Base-by-base conservation (phyloP, 192 early-diverging fungal genomes). In the Umbelopsis sp. region DNA sequence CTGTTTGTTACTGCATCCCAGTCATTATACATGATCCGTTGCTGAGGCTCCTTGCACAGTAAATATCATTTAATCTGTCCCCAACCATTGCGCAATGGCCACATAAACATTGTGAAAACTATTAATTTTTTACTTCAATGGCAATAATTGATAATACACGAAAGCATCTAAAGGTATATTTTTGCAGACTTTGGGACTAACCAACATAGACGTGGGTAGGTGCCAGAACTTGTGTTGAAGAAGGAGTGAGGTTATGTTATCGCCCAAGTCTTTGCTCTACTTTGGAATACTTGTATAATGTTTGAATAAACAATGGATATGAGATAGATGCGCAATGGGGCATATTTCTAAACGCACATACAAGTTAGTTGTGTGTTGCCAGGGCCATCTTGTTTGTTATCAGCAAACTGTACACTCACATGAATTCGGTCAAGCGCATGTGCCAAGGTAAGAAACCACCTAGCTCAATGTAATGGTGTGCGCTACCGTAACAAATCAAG, bases 181-280 rank as follows among this genome's bases (percentile, higher is more conserved):
- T 51, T 52, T 11, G 21, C 13, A 52, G 20, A 52, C 11, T 21
- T 22, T 21, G 21, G 51, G 9, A 52, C 13, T n/a, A 3, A 25
- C 0, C 18, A 30, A 33, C 33, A 25, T 18, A 11, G 0, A 35
- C 23, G 22, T 4, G n/a, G 12, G 20, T 58, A 4, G 30, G 27
- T 25, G 55, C 18, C 11, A 9, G 23, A n/a, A 18, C 27, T 1
- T 13, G 13, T 61, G 33, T 35, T 30, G 20, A 47, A 20, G 33
- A 2, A n/a, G 13, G 8, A n/a, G 12, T 27, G 10, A 22, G 51
- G 11, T 11, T 10, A 46, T 8, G 8, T 51, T 51, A 69, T 49
- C 67, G 67, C 16, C 67, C 67, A 52, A 69, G 49, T 22, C 67
- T 46, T 37, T 69, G 67, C 25, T 69, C 67, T 27, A 69, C 67